Percentiles rank a stretch among this genome's conserved stretches.
Evolutionary conservation across 1,139 yeast genomes (phyloP).

Genomic region (Geotrichum siamense): DNA sequence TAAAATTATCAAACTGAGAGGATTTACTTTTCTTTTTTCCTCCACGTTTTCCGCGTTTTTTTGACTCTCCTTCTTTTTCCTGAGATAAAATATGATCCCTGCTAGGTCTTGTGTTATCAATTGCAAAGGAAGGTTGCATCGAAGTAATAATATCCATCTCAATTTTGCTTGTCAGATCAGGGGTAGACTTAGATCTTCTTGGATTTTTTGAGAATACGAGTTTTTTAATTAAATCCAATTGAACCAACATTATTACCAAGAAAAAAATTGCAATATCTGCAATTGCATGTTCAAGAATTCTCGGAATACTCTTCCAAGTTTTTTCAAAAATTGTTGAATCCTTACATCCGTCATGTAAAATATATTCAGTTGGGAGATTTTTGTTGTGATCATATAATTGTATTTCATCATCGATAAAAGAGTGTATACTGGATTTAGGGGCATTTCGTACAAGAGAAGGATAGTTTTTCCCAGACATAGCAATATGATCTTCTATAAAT

Average conservation of each 20-base stretch:
- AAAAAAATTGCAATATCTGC: not conserved
- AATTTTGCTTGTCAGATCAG: no score
- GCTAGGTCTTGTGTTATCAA: not conserved
- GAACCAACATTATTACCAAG: not conserved
- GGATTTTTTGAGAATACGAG: not conserved
- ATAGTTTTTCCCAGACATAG: conserved; percentile 62
- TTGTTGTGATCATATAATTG: not conserved
- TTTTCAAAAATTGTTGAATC: not conserved
- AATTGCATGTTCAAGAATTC: not conserved
- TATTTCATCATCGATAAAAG: not conserved
- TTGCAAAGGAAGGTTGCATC: not conserved
- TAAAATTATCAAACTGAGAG: no score
- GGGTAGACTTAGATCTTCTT: not conserved
- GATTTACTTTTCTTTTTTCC: conserved; percentile 1
- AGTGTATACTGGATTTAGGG: conserved; percentile 34
- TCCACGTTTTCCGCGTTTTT: not conserved
- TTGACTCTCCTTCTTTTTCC: not conserved
- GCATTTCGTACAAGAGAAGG: conserved; percentile 80
- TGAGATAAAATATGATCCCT: not conserved
- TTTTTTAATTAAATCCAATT: no score
- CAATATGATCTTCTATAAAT: conserved; percentile 30
- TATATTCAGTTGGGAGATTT: not conserved
- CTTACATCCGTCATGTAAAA: not conserved
- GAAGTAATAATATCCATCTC: not conserved
- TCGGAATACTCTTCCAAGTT: not conserved